Percentiles rank a stretch among this genome's conserved stretches.
Conservation (phyloP, 192 early-diverging fungal genomes). For the Linnemannia zychae region DNA sequence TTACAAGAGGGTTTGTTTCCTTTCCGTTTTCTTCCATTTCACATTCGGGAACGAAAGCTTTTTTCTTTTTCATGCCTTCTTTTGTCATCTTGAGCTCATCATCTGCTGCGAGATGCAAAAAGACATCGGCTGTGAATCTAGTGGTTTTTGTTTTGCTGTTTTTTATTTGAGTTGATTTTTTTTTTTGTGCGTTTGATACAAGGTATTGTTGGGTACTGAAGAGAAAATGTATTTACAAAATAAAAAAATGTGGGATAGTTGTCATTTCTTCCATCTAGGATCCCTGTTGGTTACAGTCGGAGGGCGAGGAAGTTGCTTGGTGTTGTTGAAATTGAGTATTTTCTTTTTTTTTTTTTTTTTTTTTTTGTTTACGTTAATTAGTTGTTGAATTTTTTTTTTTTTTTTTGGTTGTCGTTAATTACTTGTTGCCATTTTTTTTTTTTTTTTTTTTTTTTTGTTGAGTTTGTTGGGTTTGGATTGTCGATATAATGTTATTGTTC, state of each 20-base stretch:
- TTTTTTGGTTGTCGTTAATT: background rate
- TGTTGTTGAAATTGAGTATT: background rate
- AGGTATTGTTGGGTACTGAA: background rate
- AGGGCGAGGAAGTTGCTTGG: no score
- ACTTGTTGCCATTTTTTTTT: background rate
- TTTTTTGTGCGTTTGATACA: background rate
- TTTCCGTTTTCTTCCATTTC: constrained; percentile 10
- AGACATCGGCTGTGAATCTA: no score
- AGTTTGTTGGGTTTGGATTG: background rate
- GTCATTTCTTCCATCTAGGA: background rate
- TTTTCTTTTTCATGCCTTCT: background rate
- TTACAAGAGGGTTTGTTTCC: background rate
- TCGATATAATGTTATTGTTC: background rate
- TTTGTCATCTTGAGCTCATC: background rate
- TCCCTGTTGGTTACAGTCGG: no score
- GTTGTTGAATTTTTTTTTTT: constrained; percentile 4
- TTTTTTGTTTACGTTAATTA: background rate
- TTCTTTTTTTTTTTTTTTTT: background rate
- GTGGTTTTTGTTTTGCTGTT: background rate
- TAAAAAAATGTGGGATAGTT: background rate
- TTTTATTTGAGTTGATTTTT: background rate
- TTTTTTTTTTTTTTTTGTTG: background rate
- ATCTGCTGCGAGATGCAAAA: no score
- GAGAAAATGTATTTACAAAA: no score
- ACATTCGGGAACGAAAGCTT: background rate